Evolutionary conservation across 768 basidiomycete genomes (phyloP).

Genomic region (Xerocomus spinulosus): DNA sequence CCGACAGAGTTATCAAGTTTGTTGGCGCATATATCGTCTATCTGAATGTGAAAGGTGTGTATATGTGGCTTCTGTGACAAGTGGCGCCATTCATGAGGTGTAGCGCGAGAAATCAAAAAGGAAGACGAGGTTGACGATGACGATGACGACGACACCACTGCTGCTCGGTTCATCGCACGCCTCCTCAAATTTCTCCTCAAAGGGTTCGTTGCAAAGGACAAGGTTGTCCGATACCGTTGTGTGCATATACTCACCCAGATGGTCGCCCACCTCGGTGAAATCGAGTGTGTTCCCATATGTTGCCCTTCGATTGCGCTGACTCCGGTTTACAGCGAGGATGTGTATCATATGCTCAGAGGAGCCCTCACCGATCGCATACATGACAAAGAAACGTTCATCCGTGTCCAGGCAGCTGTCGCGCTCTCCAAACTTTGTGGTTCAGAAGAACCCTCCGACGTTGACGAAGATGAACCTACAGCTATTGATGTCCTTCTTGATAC

Average conservation of each 20-base stretch:
- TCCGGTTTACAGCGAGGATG: conserved; percentile 56
- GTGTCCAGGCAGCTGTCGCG: conserved; percentile 76
- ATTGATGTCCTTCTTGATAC: conserved; percentile 62
- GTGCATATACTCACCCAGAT: conserved; percentile 55
- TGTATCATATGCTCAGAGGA: conserved; percentile 58
- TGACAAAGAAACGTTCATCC: conserved; percentile 76
- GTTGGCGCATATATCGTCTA: conserved; percentile 73
- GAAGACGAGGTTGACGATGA: conserved; percentile 40
- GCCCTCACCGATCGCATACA: conserved; percentile 65
- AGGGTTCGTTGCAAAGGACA: conserved; percentile 85
- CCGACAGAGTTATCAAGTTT: conserved; percentile 79
- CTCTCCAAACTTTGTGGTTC: conserved; percentile 71
- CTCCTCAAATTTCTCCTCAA: conserved; percentile 68
- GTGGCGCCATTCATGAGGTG: not conserved
- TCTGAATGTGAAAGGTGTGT: conserved; percentile 70
- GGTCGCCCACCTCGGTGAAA: conserved; percentile 73
- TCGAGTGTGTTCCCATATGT: conserved; percentile 57
- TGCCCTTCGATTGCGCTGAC: not conserved
- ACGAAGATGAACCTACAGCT: conserved; percentile 42
- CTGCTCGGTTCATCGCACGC: conserved; percentile 62
- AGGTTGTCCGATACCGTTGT: conserved; percentile 76
- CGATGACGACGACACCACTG: conserved; percentile 62
- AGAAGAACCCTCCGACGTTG: conserved; percentile 58
- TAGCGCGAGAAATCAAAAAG: conserved; percentile 37
- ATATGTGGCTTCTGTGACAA: not conserved